Conservation (phyloP, 2,329 filamentous ascomycete species). For the Alternaria hordeiaustralica region DNA sequence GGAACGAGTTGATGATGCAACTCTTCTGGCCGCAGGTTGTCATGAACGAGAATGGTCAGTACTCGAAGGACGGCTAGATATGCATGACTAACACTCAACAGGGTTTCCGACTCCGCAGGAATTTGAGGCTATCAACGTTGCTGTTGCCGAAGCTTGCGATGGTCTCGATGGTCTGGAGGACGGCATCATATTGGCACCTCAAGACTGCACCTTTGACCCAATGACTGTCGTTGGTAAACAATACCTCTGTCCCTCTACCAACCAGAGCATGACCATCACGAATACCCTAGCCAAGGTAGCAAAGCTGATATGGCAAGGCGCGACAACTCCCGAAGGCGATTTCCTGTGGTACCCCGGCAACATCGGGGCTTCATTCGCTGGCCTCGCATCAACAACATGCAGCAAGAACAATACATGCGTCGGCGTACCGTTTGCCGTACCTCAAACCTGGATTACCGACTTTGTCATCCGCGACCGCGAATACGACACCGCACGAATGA, state of each 20-base stretch:
- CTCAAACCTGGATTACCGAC: conserved; percentile 17
- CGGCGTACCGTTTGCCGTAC: conserved; percentile 12
- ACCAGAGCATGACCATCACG: conserved; percentile 10
- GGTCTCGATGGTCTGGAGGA: conserved; percentile 41
- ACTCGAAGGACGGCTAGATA: background rate
- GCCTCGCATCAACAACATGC: conserved; percentile 12
- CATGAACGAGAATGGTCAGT: conserved; percentile 32
- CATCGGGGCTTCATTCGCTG: conserved; percentile 11
- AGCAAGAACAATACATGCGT: conserved; percentile 16
- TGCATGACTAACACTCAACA: background rate
- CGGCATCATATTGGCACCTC: conserved; percentile 30
- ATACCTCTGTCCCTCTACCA: conserved; percentile 9
- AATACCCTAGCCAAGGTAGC: conserved; percentile 16
- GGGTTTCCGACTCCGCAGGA: conserved; percentile 26
- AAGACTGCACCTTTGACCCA: conserved; percentile 30
- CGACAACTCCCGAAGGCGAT: conserved; percentile 9
- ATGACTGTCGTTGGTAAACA: conserved; percentile 15
- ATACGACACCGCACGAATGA: conserved; percentile 8
- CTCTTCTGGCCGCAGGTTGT: conserved; percentile 31
- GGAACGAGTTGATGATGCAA: conserved; percentile 21
- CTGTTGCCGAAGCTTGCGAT: conserved; percentile 30
- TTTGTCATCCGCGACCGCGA: conserved; percentile 21
- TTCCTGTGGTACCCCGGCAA: conserved; percentile 23
- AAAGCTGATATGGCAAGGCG: conserved; percentile 20
- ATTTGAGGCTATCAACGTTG: conserved; percentile 23